Evolutionary conservation across 1,284 basidiomycete genomes (phyloP), one percentile per base, ranked within the genome.

Genomic region (Trametes versicolor): DNA sequence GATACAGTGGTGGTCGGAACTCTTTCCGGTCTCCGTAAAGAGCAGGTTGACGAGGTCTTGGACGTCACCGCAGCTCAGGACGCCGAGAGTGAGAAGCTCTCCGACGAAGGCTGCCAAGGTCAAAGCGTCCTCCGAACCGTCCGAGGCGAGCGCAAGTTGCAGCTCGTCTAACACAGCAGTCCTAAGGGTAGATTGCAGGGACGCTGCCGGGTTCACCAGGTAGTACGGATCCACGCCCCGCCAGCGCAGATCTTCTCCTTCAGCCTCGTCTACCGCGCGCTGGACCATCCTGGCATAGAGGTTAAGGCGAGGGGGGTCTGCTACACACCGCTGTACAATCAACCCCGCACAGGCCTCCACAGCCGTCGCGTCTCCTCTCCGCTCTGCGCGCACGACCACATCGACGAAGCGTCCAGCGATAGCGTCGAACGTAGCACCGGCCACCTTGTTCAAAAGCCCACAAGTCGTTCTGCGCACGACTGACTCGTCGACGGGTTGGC

Each of bases 361-460:
- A 17, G 60, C 43, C 4, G 60, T 52, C 9, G 65, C 54, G 45
- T 74, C 66, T 10, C 68, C 74, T 12, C 58, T 64, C 36, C 66
- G 61, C 62, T 74, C 73, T 37, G 71, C 60, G 15, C 56, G 48
- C 29, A 68, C 61, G 9, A 71, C 69, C 34, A 67, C 51, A 23
- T 62, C 61, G 9, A 69, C 66, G 41, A 76, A 65, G 17, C 58
- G 53, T 29, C 62, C 49, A 19, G 72, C 65, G 23, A 74, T 60
- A 21, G 58, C 23, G 45, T 73, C 68, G 57, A 74, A 67, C 37
- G 72, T 75, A 4, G 52, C 32, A 1, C 51, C 45, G 5, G 72
- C 70, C 15, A 77, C 58, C 63, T 71, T 74, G 72, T 77, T 77
- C 12, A 77, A 65, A 5, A 75, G 59, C 19, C 75, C 72, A 41